These are phyloP conservation scores for Claviceps sp. DNA, from an alignment of 2,329 filamentous ascomycete genomes.

Conservation along the genomic window DNA sequence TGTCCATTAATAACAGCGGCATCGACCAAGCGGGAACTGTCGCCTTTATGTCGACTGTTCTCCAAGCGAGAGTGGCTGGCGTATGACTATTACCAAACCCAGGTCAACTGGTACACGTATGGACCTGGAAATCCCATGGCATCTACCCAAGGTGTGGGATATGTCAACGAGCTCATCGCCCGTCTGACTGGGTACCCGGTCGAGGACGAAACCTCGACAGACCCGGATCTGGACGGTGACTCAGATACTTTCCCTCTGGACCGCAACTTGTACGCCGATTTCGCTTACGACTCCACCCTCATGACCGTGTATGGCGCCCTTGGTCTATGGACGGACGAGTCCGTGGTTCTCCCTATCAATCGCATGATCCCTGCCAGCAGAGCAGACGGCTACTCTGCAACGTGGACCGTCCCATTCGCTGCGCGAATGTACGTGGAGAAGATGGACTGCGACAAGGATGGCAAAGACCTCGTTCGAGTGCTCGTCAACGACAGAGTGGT, in stretches of 20 bases:
- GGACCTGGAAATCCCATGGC: constrained; percentile 65
- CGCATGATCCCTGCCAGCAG: constrained; percentile 35
- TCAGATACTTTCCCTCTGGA: constrained; percentile 60
- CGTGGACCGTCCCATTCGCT: constrained; percentile 73
- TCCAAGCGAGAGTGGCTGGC: constrained; percentile 56
- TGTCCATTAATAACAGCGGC: constrained; percentile 79
- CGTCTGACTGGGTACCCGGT: constrained; percentile 60
- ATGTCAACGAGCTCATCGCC: constrained; percentile 75
- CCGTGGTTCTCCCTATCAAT: constrained; percentile 33
- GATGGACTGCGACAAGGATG: constrained; percentile 47
- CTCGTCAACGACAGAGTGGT: constrained; percentile 77
- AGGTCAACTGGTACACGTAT: constrained; percentile 79
- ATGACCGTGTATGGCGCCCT: constrained; percentile 61
- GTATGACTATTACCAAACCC: constrained; percentile 69
- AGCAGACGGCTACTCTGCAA: constrained; percentile 56
- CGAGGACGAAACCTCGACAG: constrained; percentile 59
- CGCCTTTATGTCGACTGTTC: constrained; percentile 67
- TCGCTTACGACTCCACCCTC: constrained; percentile 87
- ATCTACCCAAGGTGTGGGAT: constrained; percentile 76
- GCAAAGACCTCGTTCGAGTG: constrained; percentile 62
- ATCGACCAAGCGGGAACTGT: constrained; percentile 33
- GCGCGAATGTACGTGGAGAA: constrained; percentile 79
- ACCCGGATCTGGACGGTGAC: constrained; percentile 59
- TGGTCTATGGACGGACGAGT: constrained; percentile 59
- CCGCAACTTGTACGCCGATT: constrained; percentile 65